Conservation (phyloP, 768 basidiomycete genomes). For the Termitomyces heimii region DNA sequence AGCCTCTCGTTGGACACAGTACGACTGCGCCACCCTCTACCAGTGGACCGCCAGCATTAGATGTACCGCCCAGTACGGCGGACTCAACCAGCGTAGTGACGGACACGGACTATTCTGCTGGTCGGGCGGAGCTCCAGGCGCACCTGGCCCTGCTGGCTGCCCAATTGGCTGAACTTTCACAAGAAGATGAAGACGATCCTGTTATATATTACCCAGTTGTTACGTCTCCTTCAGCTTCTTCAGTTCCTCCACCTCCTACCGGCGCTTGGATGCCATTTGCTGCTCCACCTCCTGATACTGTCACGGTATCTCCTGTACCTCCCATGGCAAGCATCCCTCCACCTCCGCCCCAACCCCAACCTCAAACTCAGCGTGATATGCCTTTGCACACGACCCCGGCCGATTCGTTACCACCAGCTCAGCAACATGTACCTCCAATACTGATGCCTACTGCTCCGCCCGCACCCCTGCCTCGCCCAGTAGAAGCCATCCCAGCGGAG, state of each 20-base stretch:
- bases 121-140: constrained; percentile 64
- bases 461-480: neutral
- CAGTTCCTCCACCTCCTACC: neutral
- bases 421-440: neutral
- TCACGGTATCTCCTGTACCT: neutral
- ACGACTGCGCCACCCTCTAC: neutral
- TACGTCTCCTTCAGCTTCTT: neutral
- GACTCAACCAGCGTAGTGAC: neutral
- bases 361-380: neutral
- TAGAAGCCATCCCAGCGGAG: neutral
- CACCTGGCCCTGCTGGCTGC: constrained; percentile 69
- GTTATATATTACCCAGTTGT: constrained; percentile 11
- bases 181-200: constrained; percentile 27
- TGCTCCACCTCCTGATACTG: neutral
- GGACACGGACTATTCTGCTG: constrained; percentile 1
- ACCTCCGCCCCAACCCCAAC: neutral
- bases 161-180: constrained; percentile 64
- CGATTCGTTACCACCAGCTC: neutral
- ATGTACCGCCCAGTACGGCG: neutral
- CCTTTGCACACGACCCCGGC: neutral
- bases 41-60: neutral
- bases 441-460: neutral
- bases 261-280: neutral
- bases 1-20: neutral
- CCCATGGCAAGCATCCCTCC: constrained; percentile 1